Evolutionary conservation across 176 grass and related monocot genomes (phyloP).

Genomic region (Aegilops speltoides): DNA sequence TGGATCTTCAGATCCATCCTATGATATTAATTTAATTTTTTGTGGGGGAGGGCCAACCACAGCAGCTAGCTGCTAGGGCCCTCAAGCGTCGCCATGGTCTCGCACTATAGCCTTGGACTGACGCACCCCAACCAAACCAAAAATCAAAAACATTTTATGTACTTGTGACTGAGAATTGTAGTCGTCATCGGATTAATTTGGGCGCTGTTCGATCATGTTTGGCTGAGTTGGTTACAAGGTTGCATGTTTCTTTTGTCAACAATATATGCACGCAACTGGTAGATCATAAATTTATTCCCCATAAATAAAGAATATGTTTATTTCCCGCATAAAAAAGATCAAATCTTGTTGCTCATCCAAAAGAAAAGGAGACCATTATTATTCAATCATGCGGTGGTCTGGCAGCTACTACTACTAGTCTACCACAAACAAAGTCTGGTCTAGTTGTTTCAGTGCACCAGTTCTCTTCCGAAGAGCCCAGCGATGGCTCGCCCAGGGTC

Average conservation of each 20-base stretch:
- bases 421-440: not conserved
- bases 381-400: slow-evolving; percentile 1
- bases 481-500: slow-evolving; percentile 74
- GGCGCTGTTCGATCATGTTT: too few relatives aligned
- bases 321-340: not conserved
- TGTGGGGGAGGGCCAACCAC: not conserved
- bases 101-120: not conserved
- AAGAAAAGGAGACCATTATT: not conserved
- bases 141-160: not conserved
- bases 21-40: slow-evolving; percentile 82
- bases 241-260: too few relatives aligned
- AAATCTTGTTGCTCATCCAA: not conserved
- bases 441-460: slow-evolving; percentile 35
- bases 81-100: not conserved
- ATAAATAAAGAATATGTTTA: not conserved
- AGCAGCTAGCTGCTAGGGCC: not conserved
- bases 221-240: too few relatives aligned
- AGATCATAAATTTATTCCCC: not conserved
- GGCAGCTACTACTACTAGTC: not conserved
- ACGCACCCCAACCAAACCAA: not conserved
- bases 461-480: slow-evolving; percentile 70
- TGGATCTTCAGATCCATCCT: not conserved
- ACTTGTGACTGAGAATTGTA: too few relatives aligned
- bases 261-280: too few relatives aligned
- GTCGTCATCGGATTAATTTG: too few relatives aligned